Conservation (phyloP, 345 rosid species). For the Excoecaria agallocha region DNA sequence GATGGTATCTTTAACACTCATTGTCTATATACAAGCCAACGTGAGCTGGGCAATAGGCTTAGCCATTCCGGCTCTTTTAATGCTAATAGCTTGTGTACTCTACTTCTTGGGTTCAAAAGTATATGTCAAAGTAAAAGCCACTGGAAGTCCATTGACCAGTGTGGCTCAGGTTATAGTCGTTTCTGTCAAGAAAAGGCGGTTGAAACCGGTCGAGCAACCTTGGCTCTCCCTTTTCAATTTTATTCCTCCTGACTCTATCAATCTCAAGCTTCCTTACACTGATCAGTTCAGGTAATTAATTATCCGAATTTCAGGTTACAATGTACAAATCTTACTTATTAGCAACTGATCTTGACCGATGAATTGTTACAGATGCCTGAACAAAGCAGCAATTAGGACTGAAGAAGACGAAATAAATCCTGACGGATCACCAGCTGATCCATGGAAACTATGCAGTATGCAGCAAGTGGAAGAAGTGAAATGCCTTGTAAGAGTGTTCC, state of each 20-base stretch:
- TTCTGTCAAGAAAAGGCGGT: constrained; percentile 21
- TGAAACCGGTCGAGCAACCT: constrained; percentile 31
- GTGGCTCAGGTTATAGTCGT: constrained; percentile 19
- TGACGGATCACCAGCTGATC: constrained; percentile 49
- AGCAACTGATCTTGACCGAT: not conserved
- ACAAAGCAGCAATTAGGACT: constrained; percentile 46
- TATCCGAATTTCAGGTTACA: no score
- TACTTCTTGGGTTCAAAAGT: constrained; percentile 23
- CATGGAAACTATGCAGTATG: constrained; percentile 51
- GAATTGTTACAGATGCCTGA: constrained; percentile 28
- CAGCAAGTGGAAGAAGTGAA: constrained; percentile 58
- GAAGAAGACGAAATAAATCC: constrained; percentile 30
- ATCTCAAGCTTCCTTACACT: constrained; percentile 43
- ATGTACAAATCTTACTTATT: no score
- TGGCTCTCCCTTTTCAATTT: constrained; percentile 35
- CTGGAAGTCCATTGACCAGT: constrained; percentile 23
- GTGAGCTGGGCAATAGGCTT: constrained; percentile 28
- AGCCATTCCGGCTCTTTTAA: constrained; percentile 23
- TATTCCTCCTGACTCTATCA: constrained; percentile 36
- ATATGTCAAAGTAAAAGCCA: constrained; percentile 26
- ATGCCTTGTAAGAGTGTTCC: constrained; percentile 47
- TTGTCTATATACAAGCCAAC: constrained; percentile 24
- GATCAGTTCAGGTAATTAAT: constrained; percentile 43
- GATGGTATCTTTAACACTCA: constrained; percentile 16
- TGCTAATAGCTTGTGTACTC: constrained; percentile 18